phyloP scores from a whole-genome alignment of 805 yeast species.

The Kuraishia hungarica region DNA sequence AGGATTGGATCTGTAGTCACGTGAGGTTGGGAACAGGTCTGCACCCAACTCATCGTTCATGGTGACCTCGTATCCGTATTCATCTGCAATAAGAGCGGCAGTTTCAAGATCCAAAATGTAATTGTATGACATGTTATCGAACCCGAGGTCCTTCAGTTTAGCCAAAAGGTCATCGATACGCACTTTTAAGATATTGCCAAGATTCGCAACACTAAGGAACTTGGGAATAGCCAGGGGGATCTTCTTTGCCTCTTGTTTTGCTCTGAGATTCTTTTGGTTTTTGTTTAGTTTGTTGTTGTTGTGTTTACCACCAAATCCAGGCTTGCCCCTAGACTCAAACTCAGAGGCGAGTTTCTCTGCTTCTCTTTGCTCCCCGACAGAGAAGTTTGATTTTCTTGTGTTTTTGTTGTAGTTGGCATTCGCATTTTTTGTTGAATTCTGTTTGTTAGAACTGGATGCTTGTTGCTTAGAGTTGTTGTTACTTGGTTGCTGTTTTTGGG shows the following conservation, averaged over 20 bases:
- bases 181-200: conserved; percentile 63
- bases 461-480: not conserved
- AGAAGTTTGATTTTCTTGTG: not conserved
- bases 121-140: conserved; percentile 60
- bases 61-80: conserved; percentile 64
- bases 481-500: not conserved
- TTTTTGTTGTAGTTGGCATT: not conserved
- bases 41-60: conserved; percentile 50
- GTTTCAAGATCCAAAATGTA: conserved; percentile 81
- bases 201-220: conserved; percentile 69
- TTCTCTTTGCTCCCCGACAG: not conserved
- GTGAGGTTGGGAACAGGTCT: conserved; percentile 45
- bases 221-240: conserved; percentile 47
- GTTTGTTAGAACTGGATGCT: not conserved
- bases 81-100: conserved; percentile 82
- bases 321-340: not conserved
- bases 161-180: conserved; percentile 51
- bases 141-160: conserved; percentile 63
- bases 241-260: conserved; percentile 1
- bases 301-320: no score
- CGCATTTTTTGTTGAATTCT: no score
- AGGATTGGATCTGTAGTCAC: conserved; percentile 26
- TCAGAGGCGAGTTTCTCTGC: not conserved
- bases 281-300: not conserved
- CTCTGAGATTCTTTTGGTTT: not conserved